Evolutionary conservation across 1,139 yeast species (phyloP), one percentile per base, ranked within the genome.

Genomic region (Pichia sp.): DNA sequence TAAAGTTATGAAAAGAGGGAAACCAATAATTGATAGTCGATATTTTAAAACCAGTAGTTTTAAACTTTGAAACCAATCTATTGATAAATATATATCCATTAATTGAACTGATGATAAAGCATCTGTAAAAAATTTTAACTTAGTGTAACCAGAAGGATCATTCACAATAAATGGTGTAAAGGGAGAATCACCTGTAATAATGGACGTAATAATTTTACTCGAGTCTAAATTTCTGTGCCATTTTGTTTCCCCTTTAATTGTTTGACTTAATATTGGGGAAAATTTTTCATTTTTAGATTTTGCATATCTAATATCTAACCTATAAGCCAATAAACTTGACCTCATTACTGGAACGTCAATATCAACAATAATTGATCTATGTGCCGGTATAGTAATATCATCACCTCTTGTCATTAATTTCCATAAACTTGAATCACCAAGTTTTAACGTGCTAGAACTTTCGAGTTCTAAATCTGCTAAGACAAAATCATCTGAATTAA

Each of bases 141-240:
- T 70, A 42, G 76, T 55, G 39, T 60, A 56, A 9, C 45, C 32
- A 10, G 64, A 56, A 6, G 51, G 48, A 7, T 58, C 55, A 35
- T 56, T 46, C 38, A 60, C 56, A 38, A 64, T 64, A 53, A 75
- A 75, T 3, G 95, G 92, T 8, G 86, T 76, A 61, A 73, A 89
- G 1, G 96, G 96, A 0, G 95, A 83, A 32, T 82, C 74, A n/a
- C 87, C 86, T 61, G 86, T 94, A 61, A 82, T 70, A 18, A 74
- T 70, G 42, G 79, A 61, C 56, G 69, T 66, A 37, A 74, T 57
- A 39, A 64, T 56, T 36, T 56, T 62, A 41, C 64, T 58, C 8
- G 68, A 61, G 5, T 68, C 64, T 1, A 78, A 57, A 47, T 80
- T 72, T 6, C 82, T 65, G 58, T 81, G 84, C 86, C 92, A 87